Percentiles rank a stretch among this genome's conserved stretches.
These are phyloP conservation scores for Aegilops tauschii DNA, from an alignment of 176 grass and related monocot species.

Conservation along the genomic window DNA sequence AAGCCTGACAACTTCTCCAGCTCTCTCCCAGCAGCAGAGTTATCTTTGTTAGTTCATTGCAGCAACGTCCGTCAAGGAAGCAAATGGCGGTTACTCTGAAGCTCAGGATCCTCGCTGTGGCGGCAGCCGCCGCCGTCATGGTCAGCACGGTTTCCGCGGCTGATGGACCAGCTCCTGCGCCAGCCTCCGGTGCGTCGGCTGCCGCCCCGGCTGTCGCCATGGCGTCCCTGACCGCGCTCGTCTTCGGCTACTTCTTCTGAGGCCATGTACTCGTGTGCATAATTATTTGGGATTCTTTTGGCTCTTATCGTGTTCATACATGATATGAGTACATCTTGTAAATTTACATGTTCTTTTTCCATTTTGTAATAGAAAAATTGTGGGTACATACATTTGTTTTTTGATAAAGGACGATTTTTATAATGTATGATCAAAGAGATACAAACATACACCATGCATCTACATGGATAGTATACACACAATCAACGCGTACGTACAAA, in stretches of 20 bases:
- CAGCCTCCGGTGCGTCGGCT: not conserved
- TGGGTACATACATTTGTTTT: not conserved
- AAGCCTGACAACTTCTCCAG: not conserved
- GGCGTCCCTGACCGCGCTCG: not conserved
- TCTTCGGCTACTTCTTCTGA: slow-evolving; percentile 34
- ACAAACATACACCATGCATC: not conserved
- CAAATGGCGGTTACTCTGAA: slow-evolving; percentile 41
- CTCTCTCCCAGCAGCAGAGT: not conserved
- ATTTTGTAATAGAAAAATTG: not conserved
- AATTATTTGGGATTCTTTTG: not conserved
- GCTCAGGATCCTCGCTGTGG: slow-evolving; percentile 30
- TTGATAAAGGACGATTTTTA: not conserved
- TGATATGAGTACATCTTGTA: not conserved
- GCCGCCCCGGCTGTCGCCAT: not conserved
- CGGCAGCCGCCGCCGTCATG: not conserved
- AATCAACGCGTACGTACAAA: too few relatives aligned
- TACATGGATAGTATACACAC: too few relatives aligned
- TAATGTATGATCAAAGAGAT: not conserved
- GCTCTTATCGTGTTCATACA: not conserved
- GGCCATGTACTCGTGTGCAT: not conserved
- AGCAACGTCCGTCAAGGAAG: not conserved
- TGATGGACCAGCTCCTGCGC: slow-evolving; percentile 3
- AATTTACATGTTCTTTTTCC: not conserved
- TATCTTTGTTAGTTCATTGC: not conserved
- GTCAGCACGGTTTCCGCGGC: slow-evolving; percentile 14